These are phyloP conservation scores for Ceratopteris richardii DNA, from an alignment of 75 land plant genomes.

Conservation along the genomic window DNA sequence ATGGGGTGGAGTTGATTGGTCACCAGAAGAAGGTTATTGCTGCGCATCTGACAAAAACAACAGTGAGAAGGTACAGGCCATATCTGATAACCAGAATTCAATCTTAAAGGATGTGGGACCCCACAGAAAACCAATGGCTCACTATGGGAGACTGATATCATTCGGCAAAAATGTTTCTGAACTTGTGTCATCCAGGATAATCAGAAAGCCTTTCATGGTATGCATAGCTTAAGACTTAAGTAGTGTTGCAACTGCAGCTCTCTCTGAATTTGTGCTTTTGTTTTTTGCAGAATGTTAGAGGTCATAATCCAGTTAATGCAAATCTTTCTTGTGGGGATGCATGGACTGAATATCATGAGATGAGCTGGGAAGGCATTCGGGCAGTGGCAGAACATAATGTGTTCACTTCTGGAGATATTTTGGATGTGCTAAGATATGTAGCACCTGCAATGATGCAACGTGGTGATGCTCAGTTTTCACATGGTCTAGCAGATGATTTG, in stretches of 20 bases:
- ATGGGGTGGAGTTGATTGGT: constrained; percentile 92
- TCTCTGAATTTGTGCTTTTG: not conserved
- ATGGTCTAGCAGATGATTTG: constrained; percentile 72
- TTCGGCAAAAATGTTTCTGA: constrained; percentile 88
- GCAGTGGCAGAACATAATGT: constrained; percentile 60
- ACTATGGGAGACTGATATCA: constrained; percentile 86
- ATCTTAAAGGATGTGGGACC: constrained; percentile 8
- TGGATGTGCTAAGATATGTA: constrained; percentile 62
- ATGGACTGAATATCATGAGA: constrained; percentile 92
- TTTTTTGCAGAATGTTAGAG: not conserved
- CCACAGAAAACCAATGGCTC: constrained; percentile 31
- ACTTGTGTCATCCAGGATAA: constrained; percentile 38
- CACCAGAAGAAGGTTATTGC: constrained; percentile 74
- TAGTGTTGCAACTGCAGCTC: not conserved
- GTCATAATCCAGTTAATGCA: not conserved
- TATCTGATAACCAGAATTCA: constrained; percentile 6
- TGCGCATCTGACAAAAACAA: constrained; percentile 39
- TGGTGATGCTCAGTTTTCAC: constrained; percentile 61
- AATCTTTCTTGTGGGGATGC: constrained; percentile 57
- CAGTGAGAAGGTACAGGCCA: constrained; percentile 12
- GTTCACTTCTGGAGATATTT: constrained; percentile 46
- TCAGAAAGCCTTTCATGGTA: constrained; percentile 68
- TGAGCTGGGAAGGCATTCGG: constrained; percentile 53
- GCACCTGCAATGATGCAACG: constrained; percentile 88
- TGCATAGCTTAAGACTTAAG: not conserved